Evolutionary conservation across 208 protist genomes (phyloP), one percentile per base, ranked within the genome.

Genomic region (Trypanosoma brucei): DNA sequence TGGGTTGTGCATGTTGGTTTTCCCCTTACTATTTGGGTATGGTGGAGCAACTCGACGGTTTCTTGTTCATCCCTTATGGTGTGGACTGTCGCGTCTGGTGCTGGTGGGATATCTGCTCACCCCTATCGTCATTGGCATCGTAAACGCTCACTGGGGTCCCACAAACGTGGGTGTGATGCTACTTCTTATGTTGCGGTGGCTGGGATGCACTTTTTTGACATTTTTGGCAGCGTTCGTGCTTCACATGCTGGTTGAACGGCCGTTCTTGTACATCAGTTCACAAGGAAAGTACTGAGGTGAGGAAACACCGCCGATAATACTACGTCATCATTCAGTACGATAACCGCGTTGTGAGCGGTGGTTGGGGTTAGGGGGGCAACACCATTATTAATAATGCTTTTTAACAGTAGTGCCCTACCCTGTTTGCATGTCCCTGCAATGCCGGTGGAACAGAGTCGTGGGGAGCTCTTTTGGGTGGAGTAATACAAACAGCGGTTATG

Each of bases 11-110:
- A 30, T 62, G 11, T 52, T 63, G 3, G 46, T 45, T 7, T 36
- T 73, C 9, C 72, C 71, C 37, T 22, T 78, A 39, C 60, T 78
- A 5, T 69, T 78, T 62, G 72, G 67, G 1, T 73, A 73, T 50
- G 72, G 72, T 40, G 72, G 59, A 14, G 57, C 55, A 56, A 46
- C 68, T 30, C 65, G 56, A 3, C 55, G 40, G 14, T 31, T 78
- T 49, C 46, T 78, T 11, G 63, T 52, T 44, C 72, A 78, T 35
- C 58, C 60, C 14, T 50, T 78, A 8, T 78, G 72, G 72, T 73
- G 66, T 60, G 67, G 72, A 8, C 36, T 44, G 2, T 78, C 72
- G 44, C 50, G 65, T 9, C 56, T 73, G 33, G 48, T 72, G 6
- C 36, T 73, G 34, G 65, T 50, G 3, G 65, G 66, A 0, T 73